Base-by-base conservation (phyloP, 257 asterid species). In the Craterostigma plantagineum region DNA sequence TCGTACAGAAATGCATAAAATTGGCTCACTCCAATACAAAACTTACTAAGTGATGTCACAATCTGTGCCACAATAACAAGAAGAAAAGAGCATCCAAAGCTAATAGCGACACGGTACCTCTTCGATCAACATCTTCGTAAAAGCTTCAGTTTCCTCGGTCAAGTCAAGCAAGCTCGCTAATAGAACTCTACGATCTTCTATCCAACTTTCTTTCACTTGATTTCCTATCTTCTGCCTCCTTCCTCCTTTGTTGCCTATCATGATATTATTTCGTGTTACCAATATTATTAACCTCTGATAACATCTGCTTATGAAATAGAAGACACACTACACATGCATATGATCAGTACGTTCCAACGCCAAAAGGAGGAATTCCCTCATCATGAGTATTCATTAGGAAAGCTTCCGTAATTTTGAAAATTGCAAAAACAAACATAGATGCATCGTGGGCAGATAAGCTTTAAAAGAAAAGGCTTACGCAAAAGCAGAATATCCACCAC, bases 401-500 rank as follows among this genome's bases (percentile, higher is more conserved):
- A 57, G 23, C 34, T 16, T 14, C 9, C 33, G 15, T 33, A n/a
- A n/a, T n/a, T n/a, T n/a, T n/a, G n/a, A n/a, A n/a, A n/a, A n/a
- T n/a, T n/a, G n/a, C n/a, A n/a, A n/a, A n/a, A n/a, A n/a, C n/a
- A n/a, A n/a, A n/a, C n/a, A n/a, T n/a, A n/a, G n/a, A n/a, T n/a
- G n/a, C n/a, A n/a, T n/a, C n/a, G n/a, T n/a, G n/a, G n/a, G n/a
- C n/a, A n/a, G n/a, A n/a, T n/a, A 16, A 50, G 43, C 53, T 14
- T 49, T 46, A 48, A 9, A 34, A 48, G 17, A 38, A 17, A 36
- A 36, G 53, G 76, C 96, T 71, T 75, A 90, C 96, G 92, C 99
- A 58, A 75, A 90, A 49, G 94, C 92, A 42, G 99, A 67, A 64
- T 83, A 83, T 58, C 96, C 99, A 63, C 84, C 58, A 38, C 94